Evolutionary conservation across 2,329 filamentous ascomycete species (phyloP).

Genomic region (Geoglossum cookeanum): DNA sequence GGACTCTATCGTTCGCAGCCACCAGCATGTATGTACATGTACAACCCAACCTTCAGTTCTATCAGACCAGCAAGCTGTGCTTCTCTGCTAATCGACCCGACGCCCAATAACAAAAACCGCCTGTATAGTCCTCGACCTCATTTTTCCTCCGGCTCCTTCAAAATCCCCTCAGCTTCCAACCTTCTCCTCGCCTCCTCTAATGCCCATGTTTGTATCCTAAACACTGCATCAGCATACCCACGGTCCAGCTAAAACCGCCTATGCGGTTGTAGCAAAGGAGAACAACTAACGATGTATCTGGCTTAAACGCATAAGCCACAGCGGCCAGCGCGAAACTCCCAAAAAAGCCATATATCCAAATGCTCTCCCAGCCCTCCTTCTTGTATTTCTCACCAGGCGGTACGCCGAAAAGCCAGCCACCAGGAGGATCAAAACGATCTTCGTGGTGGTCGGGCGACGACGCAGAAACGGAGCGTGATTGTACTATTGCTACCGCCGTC

Average conservation of each 20-base stretch:
- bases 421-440: conserved; percentile 72
- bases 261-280: neutral
- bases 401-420: conserved; percentile 82
- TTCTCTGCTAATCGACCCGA: neutral
- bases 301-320: conserved; percentile 86
- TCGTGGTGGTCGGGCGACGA: conserved; percentile 28
- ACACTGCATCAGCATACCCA: neutral
- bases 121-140: neutral
- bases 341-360: conserved; percentile 71
- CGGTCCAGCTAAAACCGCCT: neutral
- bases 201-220: conserved; percentile 96
- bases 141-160: conserved; percentile 48
- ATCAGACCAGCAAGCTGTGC: neutral
- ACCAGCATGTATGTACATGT: neutral
- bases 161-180: conserved; percentile 87
- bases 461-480: neutral
- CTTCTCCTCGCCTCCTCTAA: conserved; percentile 88
- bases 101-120: neutral
- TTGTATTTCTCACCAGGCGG: conserved; percentile 90
- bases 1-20: neutral
- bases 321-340: conserved; percentile 54
- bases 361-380: conserved; percentile 88
- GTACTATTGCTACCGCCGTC: neutral
- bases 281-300: conserved; percentile 81
- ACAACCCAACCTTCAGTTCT: neutral